phyloP scores from a whole-genome alignment of 2,329 filamentous ascomycete species.

The Claviceps lovelessii region DNA sequence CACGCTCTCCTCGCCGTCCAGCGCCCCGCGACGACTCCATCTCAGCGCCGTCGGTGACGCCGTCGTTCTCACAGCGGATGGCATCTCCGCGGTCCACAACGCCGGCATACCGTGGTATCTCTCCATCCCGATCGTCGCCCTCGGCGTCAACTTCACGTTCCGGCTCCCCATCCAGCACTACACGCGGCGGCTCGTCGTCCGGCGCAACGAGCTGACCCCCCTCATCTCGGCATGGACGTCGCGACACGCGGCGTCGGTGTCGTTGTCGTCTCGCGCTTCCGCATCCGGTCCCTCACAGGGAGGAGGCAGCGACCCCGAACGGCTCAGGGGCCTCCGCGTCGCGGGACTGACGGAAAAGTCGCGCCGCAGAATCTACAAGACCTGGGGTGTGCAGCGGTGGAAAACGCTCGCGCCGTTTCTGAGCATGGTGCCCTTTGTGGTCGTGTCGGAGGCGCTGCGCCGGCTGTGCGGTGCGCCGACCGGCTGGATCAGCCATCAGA shows the following conservation, averaged over 20 bases:
- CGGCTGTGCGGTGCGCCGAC: slow-evolving; percentile 25
- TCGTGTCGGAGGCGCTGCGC: slow-evolving; percentile 35
- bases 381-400: slow-evolving; percentile 32
- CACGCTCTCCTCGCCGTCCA: not conserved
- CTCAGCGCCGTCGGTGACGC: slow-evolving; percentile 18
- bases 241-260: slow-evolving; percentile 11
- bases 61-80: slow-evolving; percentile 26
- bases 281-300: not conserved
- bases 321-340: slow-evolving; percentile 12
- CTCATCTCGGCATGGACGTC: slow-evolving; percentile 19
- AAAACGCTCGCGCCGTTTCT: slow-evolving; percentile 26
- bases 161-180: slow-evolving; percentile 34
- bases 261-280: not conserved
- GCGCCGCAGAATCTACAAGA: slow-evolving; percentile 20
- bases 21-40: slow-evolving; percentile 19
- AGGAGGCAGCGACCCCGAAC: slow-evolving; percentile 7
- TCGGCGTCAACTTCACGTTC: slow-evolving; percentile 29
- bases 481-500: slow-evolving; percentile 17
- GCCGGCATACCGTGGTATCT: slow-evolving; percentile 38
- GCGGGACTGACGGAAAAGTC: slow-evolving; percentile 15
- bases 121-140: slow-evolving; percentile 36
- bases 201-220: slow-evolving; percentile 16
- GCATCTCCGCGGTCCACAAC: slow-evolving; percentile 30
- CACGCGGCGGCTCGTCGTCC: slow-evolving; percentile 17
- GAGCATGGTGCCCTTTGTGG: slow-evolving; percentile 33